Base-by-base conservation (phyloP, 192 early-diverging fungal species). In the Backusella westeae region DNA sequence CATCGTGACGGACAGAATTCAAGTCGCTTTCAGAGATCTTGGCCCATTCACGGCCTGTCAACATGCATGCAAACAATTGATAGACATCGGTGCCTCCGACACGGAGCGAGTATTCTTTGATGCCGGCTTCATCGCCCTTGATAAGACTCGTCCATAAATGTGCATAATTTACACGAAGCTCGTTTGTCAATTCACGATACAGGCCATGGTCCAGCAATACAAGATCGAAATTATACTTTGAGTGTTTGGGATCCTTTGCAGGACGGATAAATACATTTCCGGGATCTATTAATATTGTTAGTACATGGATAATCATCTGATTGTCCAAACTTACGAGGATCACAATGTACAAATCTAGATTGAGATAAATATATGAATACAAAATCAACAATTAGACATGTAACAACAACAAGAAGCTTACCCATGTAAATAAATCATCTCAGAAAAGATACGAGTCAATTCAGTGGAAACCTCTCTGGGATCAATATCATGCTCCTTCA, bases 381-480 rank as follows among this genome's bases (percentile, higher is more conserved):
- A 32, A 32, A 2, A 32, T 3, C 32, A 32, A 32, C 32, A 32
- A 32, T 32, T 32, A 32, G 32, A 32, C 32, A 32, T 32, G 32
- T 32, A 32, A 32, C 32, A 32, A 32, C 36, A 32, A 32, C 8
- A 39, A 10, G 9, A 72, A 1, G 29, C 69, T 82, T 78, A 82
- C 77, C 94, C 94, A 69, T 95, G 89, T 12, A 92, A 83, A 78
- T 93, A 97, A 10, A 96, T 95, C 96, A 98, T 98, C 71, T 97
- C 91, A 6, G 91, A 91, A 79, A 95, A 97, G 6, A 90, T 87
- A 3, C 86, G 87, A 0, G 90, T 89, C 69, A 98, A 86, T 67
- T 93, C 91, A 21, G 87, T 83, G 1, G 95, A 95, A 17, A 98
- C 92, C 4, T 90, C 80, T 0, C 84, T 82, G 0, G 93, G 93